phyloP scores from a whole-genome alignment of 768 basidiomycete genomes.

The Termitomyces sp. region DNA sequence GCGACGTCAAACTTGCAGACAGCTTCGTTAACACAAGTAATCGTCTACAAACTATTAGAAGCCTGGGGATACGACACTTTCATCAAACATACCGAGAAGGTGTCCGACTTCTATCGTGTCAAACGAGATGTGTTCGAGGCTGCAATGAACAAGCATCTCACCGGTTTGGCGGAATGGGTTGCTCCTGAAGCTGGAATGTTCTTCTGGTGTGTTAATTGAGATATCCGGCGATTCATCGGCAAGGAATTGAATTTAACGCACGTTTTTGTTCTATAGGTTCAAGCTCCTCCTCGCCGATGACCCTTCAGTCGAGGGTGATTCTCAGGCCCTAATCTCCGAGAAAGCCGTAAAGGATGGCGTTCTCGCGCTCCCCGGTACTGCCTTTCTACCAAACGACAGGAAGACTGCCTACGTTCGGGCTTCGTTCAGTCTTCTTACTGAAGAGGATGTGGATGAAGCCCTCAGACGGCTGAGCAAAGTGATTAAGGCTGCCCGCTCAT shows the following conservation, averaged over 20 bases:
- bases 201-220: conserved; percentile 54
- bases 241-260: background rate
- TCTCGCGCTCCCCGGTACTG: conserved; percentile 77
- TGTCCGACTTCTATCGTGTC: conserved; percentile 61
- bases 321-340: conserved; percentile 56
- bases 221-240: background rate
- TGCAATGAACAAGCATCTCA: conserved; percentile 63
- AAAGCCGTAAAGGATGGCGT: conserved; percentile 72
- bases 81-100: conserved; percentile 52
- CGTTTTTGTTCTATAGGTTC: conserved; percentile 40
- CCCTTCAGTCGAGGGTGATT: conserved; percentile 46
- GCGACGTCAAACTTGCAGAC: conserved; percentile 56
- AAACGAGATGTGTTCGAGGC: conserved; percentile 70
- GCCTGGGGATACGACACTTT: conserved; percentile 74
- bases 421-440: conserved; percentile 62
- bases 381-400: conserved; percentile 63
- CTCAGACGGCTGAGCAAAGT: conserved; percentile 46
- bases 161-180: conserved; percentile 66
- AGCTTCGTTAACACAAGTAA: conserved; percentile 53
- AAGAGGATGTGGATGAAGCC: conserved; percentile 67
- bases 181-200: conserved; percentile 82
- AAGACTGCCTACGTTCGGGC: conserved; percentile 72
- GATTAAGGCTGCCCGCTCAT: conserved; percentile 21
- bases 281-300: conserved; percentile 43
- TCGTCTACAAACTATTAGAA: conserved; percentile 48